Evolutionary conservation across 192 early-diverging fungal genomes (phyloP).

Genomic region (Backusella tarrabulga): DNA sequence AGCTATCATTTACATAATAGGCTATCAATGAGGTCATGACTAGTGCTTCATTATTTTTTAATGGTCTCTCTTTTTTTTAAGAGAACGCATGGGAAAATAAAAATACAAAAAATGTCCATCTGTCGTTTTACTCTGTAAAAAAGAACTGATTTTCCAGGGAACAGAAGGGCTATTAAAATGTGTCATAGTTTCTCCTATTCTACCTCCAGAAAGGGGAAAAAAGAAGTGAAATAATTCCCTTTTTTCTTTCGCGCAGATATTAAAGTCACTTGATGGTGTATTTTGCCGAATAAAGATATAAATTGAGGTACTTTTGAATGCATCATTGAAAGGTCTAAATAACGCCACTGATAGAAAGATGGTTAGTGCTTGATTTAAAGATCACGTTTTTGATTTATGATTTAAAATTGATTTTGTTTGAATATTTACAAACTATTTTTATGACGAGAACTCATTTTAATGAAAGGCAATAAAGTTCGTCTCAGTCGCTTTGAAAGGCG

Average conservation of each 20-base stretch:
- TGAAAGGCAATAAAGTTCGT: no score
- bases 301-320: background rate
- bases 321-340: background rate
- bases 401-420: no score
- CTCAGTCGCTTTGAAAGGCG: no score
- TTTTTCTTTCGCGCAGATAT: background rate
- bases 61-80: background rate
- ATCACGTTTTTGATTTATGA: no score
- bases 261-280: background rate
- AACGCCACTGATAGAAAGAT: no score
- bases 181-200: background rate
- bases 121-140: background rate
- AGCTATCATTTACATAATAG: background rate
- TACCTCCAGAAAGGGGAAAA: background rate
- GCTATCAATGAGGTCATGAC: background rate
- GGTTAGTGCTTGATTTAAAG: no score
- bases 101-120: background rate
- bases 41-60: no score
- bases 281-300: background rate
- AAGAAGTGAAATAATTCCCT: background rate
- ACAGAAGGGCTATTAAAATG: background rate
- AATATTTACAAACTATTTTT: no score
- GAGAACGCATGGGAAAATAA: background rate
- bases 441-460: no score
- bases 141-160: background rate